phyloP scores from a whole-genome alignment of 306 rosid species.

The Fragaria nilgerrensis region DNA sequence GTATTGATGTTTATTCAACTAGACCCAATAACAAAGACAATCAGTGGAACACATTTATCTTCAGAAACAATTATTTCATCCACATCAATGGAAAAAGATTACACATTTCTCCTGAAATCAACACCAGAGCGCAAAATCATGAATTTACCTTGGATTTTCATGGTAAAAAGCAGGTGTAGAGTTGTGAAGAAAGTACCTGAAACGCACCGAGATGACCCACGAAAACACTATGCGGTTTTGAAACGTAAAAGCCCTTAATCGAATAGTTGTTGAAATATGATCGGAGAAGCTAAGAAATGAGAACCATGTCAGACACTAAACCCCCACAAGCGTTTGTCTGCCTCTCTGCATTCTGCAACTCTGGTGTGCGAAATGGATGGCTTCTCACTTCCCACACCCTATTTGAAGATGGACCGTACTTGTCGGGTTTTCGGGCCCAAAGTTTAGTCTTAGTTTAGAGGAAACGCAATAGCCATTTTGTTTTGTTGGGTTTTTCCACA shows the following conservation, averaged over 20 bases:
- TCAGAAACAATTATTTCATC: neutral
- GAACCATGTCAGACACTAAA: neutral
- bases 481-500: no score
- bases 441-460: no score
- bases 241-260: neutral
- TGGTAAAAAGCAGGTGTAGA: neutral
- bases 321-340: no score
- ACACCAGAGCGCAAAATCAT: neutral
- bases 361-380: no score
- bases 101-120: neutral
- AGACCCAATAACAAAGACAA: neutral
- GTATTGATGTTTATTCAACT: neutral
- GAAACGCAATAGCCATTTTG: no score
- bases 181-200: neutral
- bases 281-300: no score
- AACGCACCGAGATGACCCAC: conserved; percentile 5
- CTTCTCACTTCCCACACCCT: no score
- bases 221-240: no score
- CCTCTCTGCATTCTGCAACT: no score
- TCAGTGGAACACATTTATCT: neutral
- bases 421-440: no score
- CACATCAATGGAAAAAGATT: neutral
- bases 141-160: neutral
- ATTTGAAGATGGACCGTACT: no score
- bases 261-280: neutral